Base-by-base conservation (phyloP, 1,284 basidiomycete genomes). In the Butyriboletus appendiculatus region DNA sequence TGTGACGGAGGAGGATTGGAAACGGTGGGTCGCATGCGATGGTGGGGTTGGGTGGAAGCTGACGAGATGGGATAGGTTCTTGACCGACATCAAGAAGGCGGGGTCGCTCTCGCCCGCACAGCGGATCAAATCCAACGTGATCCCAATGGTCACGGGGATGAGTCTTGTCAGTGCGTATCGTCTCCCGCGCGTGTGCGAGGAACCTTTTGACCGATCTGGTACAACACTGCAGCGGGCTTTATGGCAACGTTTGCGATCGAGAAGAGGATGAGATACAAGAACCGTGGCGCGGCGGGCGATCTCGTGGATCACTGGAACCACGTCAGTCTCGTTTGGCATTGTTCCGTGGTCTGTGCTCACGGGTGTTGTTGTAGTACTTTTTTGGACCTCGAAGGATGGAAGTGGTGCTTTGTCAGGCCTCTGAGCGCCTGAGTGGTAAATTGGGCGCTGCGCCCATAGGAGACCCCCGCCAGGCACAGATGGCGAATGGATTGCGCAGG, bases 271-370 rank as follows among this genome's bases (percentile, higher is more conserved):
- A 59, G 61, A 48, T 22, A 14, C 20, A 59, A 42, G 48, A 70
- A 72, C 46, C 59, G 69, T 0, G 45, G 28, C 1, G 69, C 68
- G 1, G 66, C 64, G 28, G 65, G 70, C 4, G 71, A 72, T 18
- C 5, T 71, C 1, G 50, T 69, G 4, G 68, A 73, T 35, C 55
- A 71, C 52, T 69, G 68, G 71, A 69, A 69, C 39, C 61, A 72
- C 5, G 68, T 69, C 5, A 11, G 68, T 48, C 3, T n/a, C 5
- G n/a, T n/a, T 15, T 5, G 0, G 7, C 6, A 14, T 20, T 1
- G 26, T 8, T 26, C 9, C 16, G 12, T 18, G 10, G 24, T 20
- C 11, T 28, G 18, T 20, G 34, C 45, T 63, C 18, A 53, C 4
- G 14, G 2, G 9, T 20, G 3, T 30, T 28, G 10, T 14, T n/a